phyloP scores from a whole-genome alignment of 106 monocot genomes.

The Vanilla planifolia region DNA sequence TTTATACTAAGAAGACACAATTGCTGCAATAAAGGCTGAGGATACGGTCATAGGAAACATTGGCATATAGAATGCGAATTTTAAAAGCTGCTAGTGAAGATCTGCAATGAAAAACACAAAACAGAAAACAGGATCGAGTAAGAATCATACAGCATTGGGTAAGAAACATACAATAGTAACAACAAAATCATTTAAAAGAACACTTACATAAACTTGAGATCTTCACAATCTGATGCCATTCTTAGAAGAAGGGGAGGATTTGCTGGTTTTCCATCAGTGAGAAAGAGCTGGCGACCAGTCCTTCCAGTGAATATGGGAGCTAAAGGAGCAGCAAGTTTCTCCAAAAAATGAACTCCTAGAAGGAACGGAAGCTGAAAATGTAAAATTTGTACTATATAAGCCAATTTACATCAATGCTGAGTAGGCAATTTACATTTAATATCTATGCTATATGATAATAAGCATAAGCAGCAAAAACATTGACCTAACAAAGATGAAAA shows the following conservation, averaged over 20 bases:
- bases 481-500: not conserved
- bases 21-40: too few relatives aligned
- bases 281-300: conserved; percentile 86
- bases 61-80: conserved; percentile 75
- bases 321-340: conserved; percentile 86
- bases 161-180: not conserved
- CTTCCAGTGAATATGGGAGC: conserved; percentile 72
- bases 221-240: conserved; percentile 82
- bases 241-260: conserved; percentile 83
- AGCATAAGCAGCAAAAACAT: not conserved
- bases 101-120: conserved; percentile 43
- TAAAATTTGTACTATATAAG: too few relatives aligned
- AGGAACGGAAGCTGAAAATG: conserved; percentile 91
- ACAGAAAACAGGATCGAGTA: conserved; percentile 1
- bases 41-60: conserved; percentile 99
- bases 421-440: not conserved
- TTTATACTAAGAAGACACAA: too few relatives aligned
- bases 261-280: conserved; percentile 76
- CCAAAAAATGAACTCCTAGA: conserved; percentile 73
- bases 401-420: too few relatives aligned
- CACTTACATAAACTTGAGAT: conserved; percentile 74
- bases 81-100: conserved; percentile 74
- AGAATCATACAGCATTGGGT: too few relatives aligned
- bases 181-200: not conserved
- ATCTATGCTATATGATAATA: not conserved